These are phyloP conservation scores for Ceratobasidium sp. DNA, from an alignment of 1,284 basidiomycete genomes.

Conservation along the genomic window DNA sequence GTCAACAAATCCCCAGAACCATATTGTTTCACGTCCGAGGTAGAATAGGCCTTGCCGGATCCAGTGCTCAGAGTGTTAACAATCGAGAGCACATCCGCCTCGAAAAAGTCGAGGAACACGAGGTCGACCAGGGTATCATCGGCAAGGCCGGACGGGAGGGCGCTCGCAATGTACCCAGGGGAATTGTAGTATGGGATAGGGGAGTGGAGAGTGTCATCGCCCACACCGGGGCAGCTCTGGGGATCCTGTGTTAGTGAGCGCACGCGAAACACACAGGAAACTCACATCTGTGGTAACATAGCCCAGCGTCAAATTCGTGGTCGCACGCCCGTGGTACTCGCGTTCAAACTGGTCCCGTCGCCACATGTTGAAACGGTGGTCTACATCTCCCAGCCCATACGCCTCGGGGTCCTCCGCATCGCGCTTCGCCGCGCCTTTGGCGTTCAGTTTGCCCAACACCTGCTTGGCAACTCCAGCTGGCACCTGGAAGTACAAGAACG, in stretches of 20 bases:
- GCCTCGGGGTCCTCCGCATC: slow-evolving; percentile 62
- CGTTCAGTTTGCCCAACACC: slow-evolving; percentile 66
- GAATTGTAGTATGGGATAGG: slow-evolving; percentile 65
- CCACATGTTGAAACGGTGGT: slow-evolving; percentile 45
- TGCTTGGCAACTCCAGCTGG: slow-evolving; percentile 61
- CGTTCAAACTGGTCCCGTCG: slow-evolving; percentile 38
- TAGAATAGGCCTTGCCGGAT: slow-evolving; percentile 61
- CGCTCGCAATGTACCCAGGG: slow-evolving; percentile 60
- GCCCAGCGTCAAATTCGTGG: slow-evolving; percentile 67
- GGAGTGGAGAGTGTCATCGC: slow-evolving; percentile 72
- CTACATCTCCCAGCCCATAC: slow-evolving; percentile 46
- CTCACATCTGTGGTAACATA: slow-evolving; percentile 79
- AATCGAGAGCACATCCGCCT: slow-evolving; percentile 62
- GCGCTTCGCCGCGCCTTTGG: slow-evolving; percentile 54
- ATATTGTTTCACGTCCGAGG: slow-evolving; percentile 64
- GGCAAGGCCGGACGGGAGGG: slow-evolving; percentile 61
- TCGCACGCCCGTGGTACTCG: slow-evolving; percentile 39
- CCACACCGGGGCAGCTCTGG: slow-evolving; percentile 75
- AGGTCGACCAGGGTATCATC: slow-evolving; percentile 69
- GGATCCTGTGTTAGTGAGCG: background rate
- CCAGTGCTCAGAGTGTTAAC: slow-evolving; percentile 65
- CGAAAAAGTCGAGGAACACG: slow-evolving; percentile 76
- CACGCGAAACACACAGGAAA: slow-evolving; percentile 10
- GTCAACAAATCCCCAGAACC: slow-evolving; percentile 52
- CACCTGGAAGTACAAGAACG: slow-evolving; percentile 67